Evolutionary conservation across 805 yeast genomes (phyloP).

Genomic region (Starmerella apis): DNA sequence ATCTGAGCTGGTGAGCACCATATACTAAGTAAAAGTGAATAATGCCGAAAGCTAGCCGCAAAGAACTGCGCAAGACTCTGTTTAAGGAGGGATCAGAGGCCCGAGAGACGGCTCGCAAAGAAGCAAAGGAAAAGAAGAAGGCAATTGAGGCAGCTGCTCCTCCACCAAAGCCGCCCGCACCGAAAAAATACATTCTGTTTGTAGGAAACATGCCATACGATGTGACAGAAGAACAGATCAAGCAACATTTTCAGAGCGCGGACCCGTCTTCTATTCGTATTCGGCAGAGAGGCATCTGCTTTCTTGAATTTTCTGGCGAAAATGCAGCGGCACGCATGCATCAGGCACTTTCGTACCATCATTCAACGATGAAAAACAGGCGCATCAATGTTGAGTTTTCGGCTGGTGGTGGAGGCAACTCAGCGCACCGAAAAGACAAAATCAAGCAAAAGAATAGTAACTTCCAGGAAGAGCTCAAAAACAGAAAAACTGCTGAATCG

Average conservation of each 20-base stretch:
- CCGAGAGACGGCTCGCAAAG: constrained; percentile 22
- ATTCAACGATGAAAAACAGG: constrained; percentile 53
- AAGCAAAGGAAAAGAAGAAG: constrained; percentile 30
- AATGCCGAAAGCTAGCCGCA: constrained; percentile 32
- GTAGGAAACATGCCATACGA: constrained; percentile 84
- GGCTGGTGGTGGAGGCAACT: constrained; percentile 97
- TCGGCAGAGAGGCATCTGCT: constrained; percentile 69
- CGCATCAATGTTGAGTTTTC: constrained; percentile 92
- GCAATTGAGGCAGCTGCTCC: constrained; percentile 28
- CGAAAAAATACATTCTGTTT: constrained; percentile 60
- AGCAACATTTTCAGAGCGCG: constrained; percentile 58
- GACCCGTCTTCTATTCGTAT: constrained; percentile 65
- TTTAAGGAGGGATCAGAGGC: constrained; percentile 23
- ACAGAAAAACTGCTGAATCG: constrained; percentile 24
- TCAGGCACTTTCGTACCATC: constrained; percentile 74
- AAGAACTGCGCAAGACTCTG: constrained; percentile 26
- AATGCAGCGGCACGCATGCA: constrained; percentile 75
- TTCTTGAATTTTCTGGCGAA: constrained; percentile 63
- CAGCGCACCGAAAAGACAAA: constrained; percentile 48
- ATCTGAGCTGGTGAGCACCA: not conserved
- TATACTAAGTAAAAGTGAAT: not conserved
- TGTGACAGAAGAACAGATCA: constrained; percentile 49
- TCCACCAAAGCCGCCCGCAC: constrained; percentile 23
- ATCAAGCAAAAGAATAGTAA: constrained; percentile 69
- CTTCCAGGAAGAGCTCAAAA: constrained; percentile 54